Base-by-base conservation (phyloP, 2,329 filamentous ascomycete genomes). In the Blastomyces gilchristii region DNA sequence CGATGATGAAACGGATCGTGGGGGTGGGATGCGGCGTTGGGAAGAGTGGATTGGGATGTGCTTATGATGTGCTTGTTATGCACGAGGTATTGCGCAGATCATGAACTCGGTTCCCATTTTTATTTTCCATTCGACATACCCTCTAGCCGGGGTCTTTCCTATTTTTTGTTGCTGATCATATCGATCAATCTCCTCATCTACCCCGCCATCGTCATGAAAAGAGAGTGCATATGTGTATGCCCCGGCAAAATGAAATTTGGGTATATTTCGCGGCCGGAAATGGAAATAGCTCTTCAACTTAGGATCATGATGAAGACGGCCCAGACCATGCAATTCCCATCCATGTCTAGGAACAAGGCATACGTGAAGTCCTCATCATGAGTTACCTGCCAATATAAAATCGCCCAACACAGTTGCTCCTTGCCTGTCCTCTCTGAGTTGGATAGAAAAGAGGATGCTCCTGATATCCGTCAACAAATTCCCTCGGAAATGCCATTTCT, bases 21-120 rank as follows among this genome's bases (percentile, higher is more conserved):
- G 83, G 11, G 81, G 86, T n/a, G 87, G 87, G 34, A 85, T 91
- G 41, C 86, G 88, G 63, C 87, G 85, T 74, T 97, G 93, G 92
- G 96, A 91, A 85, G 84, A 84, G 70, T 97, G 93, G 93, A 87
- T 97, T 71, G 90, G 87, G 1, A 83, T 87, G 72, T 85, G 87
- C 71, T 78, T 95, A 69, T 94, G 75, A 77, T 60, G 37, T 41
- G 25, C 41, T 6, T 28, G 34, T 22, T 28, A 28, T 50, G 22
- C 47, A 28, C 22, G 12, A 50, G 47, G 47, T 22, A 50, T 28
- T 14, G 2, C 25, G 22, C 9, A 3, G 11, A 50, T 50, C 14
- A 22, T 28, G 28, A 28, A 50, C 28, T 28, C 18, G 31, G 31
- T 54, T 28, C 4, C 37, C 37, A 16, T 31, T 50, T 50, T 28